Conservation (phyloP, 1,284 basidiomycete species). For the Clitocybe nebularis region DNA sequence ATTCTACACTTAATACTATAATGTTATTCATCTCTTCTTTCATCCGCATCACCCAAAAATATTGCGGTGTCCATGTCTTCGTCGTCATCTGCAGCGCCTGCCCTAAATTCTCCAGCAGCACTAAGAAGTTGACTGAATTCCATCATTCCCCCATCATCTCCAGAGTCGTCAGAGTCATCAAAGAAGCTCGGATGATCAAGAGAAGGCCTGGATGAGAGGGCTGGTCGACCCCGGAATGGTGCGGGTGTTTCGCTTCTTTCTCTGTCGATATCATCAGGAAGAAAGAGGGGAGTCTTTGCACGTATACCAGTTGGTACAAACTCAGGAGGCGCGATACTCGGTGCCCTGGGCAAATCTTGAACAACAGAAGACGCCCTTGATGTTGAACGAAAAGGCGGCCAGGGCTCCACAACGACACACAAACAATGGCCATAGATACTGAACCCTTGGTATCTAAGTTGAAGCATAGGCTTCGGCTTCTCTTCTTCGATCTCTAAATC, state of each 20-base stretch:
- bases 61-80: constrained; percentile 70
- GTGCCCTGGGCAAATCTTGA: constrained; percentile 22
- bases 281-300: constrained; percentile 58
- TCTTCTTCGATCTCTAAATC: constrained; percentile 33
- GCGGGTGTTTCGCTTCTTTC: constrained; percentile 36
- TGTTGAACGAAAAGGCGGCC: constrained; percentile 47
- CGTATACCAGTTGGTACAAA: constrained; percentile 18
- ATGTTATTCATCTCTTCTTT: constrained; percentile 48
- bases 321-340: constrained; percentile 29
- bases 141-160: constrained; percentile 57
- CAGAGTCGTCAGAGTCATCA: constrained; percentile 33
- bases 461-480: constrained; percentile 67
- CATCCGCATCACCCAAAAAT: constrained; percentile 79
- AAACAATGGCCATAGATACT: constrained; percentile 64
- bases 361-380: constrained; percentile 33
- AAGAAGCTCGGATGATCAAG: constrained; percentile 33
- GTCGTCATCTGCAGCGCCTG: constrained; percentile 54
- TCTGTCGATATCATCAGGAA: constrained; percentile 48
- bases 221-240: constrained; percentile 24
- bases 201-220: constrained; percentile 38
- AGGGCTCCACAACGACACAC: constrained; percentile 76
- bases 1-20: constrained; percentile 9
- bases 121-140: constrained; percentile 71
- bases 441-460: constrained; percentile 65
- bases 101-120: constrained; percentile 48